A percentile compares a stretch with the other conserved stretches of the same genome.
These are phyloP conservation scores for Diaporthe vexans DNA, from an alignment of 2,329 filamentous ascomycete species.

Conservation along the genomic window DNA sequence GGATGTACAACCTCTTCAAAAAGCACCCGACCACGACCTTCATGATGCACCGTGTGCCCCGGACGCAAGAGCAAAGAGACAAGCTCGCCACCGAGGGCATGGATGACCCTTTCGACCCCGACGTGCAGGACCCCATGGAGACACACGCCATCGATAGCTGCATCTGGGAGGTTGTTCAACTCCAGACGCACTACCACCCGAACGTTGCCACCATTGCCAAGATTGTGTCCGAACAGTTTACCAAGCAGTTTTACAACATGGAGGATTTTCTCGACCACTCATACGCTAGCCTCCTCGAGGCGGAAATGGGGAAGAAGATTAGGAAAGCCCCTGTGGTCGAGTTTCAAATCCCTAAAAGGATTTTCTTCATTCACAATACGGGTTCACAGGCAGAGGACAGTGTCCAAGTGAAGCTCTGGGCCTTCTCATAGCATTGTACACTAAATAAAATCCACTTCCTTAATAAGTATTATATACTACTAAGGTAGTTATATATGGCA, in stretches of 20 bases:
- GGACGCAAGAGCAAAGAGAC: conserved; percentile 69
- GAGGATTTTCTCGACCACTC: conserved; percentile 98
- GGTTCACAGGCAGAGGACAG: conserved; percentile 64
- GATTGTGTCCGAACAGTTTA: conserved; percentile 97
- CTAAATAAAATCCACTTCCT: background rate
- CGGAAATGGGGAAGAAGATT: conserved; percentile 85
- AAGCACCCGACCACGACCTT: conserved; percentile 92
- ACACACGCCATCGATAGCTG: conserved; percentile 92
- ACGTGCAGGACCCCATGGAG: conserved; percentile 85
- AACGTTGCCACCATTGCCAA: conserved; percentile 95
- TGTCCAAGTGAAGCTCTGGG: conserved; percentile 72
- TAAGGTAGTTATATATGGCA: too few relatives aligned
- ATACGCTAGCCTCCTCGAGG: conserved; percentile 86
- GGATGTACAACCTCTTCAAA: conserved; percentile 95
- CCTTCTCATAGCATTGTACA: conserved; percentile 56
- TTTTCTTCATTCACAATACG: conserved; percentile 72
- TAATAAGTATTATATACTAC: too few relatives aligned
- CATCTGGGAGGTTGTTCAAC: conserved; percentile 92
- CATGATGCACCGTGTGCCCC: conserved; percentile 88
- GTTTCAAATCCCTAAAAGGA: conserved; percentile 91
- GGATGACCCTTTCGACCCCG: conserved; percentile 81
- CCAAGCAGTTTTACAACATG: conserved; percentile 93
- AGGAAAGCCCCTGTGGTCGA: conserved; percentile 92
- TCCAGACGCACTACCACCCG: conserved; percentile 95
- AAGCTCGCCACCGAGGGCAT: conserved; percentile 72